These are phyloP conservation scores for Colletotrichum destructivum DNA, from an alignment of 2,329 filamentous ascomycete species.

Conservation along the genomic window DNA sequence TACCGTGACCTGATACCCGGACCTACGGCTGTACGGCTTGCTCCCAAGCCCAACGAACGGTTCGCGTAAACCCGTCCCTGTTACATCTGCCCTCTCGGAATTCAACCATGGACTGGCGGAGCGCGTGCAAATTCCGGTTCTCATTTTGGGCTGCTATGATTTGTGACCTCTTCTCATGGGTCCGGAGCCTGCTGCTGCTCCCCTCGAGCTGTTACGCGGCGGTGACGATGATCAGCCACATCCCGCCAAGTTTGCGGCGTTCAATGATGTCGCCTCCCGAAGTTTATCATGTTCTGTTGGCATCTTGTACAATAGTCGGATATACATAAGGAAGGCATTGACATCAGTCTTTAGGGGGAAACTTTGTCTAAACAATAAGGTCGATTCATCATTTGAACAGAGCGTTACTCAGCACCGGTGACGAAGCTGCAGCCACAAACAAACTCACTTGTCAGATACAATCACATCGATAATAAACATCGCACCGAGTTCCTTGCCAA, in stretches of 20 bases:
- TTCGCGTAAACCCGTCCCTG: not conserved
- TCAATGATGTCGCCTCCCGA: not conserved
- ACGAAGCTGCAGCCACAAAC: not conserved
- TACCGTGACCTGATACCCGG: not conserved
- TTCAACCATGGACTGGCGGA: not conserved
- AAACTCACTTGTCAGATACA: not conserved
- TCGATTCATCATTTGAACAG: not conserved
- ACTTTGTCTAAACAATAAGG: not conserved
- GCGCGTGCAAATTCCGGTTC: not conserved
- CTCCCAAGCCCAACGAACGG: not conserved
- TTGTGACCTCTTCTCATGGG: not conserved
- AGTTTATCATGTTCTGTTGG: not conserved
- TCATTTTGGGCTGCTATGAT: not conserved
- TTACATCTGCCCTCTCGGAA: not conserved
- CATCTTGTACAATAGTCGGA: not conserved
- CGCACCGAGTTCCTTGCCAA: too few species aligned
- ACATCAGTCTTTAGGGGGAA: not conserved
- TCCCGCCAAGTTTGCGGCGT: not conserved
- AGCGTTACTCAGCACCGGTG: not conserved
- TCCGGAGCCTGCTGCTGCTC: not conserved
- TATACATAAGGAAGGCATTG: not conserved
- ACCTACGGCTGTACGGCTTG: not conserved
- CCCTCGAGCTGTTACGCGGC: not conserved
- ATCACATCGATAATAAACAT: too few species aligned
- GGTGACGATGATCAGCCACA: conserved; percentile 12